Base-by-base conservation (phyloP, 768 basidiomycete species). In the Leccinellum luteum region DNA sequence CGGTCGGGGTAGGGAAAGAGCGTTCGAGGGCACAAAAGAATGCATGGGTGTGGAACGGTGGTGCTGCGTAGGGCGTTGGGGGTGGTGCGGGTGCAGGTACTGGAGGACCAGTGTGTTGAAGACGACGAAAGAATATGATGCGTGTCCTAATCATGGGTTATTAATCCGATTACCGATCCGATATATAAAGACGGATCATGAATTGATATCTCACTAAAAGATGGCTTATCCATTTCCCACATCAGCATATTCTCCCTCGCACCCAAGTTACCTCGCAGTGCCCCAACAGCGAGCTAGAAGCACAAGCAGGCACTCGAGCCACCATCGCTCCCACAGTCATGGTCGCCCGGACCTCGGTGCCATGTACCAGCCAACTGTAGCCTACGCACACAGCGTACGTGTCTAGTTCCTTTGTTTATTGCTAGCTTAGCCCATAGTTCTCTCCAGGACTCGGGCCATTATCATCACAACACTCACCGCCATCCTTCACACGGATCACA, bases 31-130 rank as follows among this genome's bases (percentile, higher is more conserved):
- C 85, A 23, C 68, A 66, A 60, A 91, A 87, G 75, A 94, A 92
- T 3, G 79, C 76, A 72, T 94, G 87, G 2, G 92, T 94, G 65
- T 94, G 81, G 68, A 94, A 94, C 0, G 92, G 92, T 8, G 91
- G 90, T 32, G 79, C 81, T 15, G 81, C 70, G 69, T 89, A 87
- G 1, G 72, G 75, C 52, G 68, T 66, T 51, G 58, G 66, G 34
- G 64, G 47, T 10, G 35, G 66, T 3, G 48, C 32, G 13, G 28
- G 65, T 4, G 31, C 57, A 1, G 70, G 66, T 4, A 62, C 57
- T 1, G 70, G 64, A 0, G 60, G 71, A 2, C 56, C 55, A 0
- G 55, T 10, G 31, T 64, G 57, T 68, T 57, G 1, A 56, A 56
- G 19, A 66, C 66, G 66, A 32, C 66, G 66, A 32, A 54, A 34